Evolutionary conservation across 345 rosid species (phyloP).

Genomic region (Linum trigynum): DNA sequence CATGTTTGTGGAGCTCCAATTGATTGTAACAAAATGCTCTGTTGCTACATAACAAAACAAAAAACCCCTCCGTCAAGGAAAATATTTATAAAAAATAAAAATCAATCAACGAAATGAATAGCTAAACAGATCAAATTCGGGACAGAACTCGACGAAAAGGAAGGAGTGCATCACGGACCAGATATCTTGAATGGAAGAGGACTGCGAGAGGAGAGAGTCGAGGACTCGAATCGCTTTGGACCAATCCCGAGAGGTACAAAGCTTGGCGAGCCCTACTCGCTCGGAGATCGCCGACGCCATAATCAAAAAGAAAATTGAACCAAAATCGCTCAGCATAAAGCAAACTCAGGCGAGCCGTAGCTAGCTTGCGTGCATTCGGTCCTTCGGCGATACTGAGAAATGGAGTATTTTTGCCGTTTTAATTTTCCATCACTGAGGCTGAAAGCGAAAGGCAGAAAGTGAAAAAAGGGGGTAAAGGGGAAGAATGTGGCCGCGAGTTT

Average conservation of each 20-base stretch:
- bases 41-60: slow-evolving; percentile 39
- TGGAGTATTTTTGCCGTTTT: too few species aligned
- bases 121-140: not conserved
- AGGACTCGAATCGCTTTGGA: slow-evolving; percentile 95
- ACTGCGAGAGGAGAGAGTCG: slow-evolving; percentile 68
- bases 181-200: slow-evolving; percentile 60
- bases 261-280: slow-evolving; percentile 79
- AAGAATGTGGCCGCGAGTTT: too few species aligned
- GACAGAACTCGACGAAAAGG: not conserved
- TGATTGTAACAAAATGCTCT: slow-evolving; percentile 94
- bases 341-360: not conserved
- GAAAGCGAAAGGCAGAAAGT: too few species aligned
- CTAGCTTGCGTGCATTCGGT: too few species aligned
- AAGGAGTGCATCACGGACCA: slow-evolving; percentile 36
- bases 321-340: not conserved
- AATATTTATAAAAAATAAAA: too few species aligned
- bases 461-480: too few species aligned
- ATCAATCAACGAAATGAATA: slow-evolving; percentile 10
- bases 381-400: too few species aligned
- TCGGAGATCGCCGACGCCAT: slow-evolving; percentile 52
- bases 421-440: too few species aligned
- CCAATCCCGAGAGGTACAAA: slow-evolving; percentile 78
- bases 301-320: not conserved
- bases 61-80: not conserved
- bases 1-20: slow-evolving; percentile 95